Percentiles rank a stretch among this genome's conserved stretches.
Evolutionary conservation across 225 moss, liverwort and hornwort species (phyloP).

Genomic region (Physcomitrellopsis africana): DNA sequence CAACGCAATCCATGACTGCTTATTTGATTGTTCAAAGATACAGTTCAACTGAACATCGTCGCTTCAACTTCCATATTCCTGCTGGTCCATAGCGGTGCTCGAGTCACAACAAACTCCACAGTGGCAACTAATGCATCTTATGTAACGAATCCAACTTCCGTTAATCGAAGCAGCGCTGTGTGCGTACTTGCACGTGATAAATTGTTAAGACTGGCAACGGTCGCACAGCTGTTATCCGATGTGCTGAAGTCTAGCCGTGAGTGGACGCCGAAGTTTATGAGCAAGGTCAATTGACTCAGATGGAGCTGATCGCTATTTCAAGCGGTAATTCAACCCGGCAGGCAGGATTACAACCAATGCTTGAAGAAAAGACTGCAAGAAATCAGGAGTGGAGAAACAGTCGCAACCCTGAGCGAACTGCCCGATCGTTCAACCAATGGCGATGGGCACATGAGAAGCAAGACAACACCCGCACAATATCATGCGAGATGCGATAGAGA

Average conservation of each 20-base stretch:
- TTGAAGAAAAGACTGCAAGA: not conserved
- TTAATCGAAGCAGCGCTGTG: slow-evolving; percentile 3
- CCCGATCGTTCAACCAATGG: slow-evolving; percentile 16
- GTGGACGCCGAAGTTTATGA: slow-evolving; percentile 2
- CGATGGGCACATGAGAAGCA: slow-evolving; percentile 6
- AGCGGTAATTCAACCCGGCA: slow-evolving; percentile 14
- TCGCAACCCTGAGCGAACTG: not conserved
- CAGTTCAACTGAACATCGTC: slow-evolving; percentile 18
- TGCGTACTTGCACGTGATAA: slow-evolving; percentile 21
- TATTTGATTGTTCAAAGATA: slow-evolving; percentile 29
- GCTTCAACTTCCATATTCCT: slow-evolving; percentile 22
- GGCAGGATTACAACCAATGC: slow-evolving; percentile 24
- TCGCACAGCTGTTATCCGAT: not conserved
- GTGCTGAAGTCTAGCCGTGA: slow-evolving; percentile 1
- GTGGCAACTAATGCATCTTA: slow-evolving; percentile 21
- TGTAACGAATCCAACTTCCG: slow-evolving; percentile 1
- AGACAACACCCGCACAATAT: slow-evolving; percentile 27
- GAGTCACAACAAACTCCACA: slow-evolving; percentile 25
- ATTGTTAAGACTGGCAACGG: not conserved
- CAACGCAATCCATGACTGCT: slow-evolving; percentile 42
- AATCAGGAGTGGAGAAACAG: not conserved
- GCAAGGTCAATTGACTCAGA: slow-evolving; percentile 7
- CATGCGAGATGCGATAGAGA: slow-evolving; percentile 15
- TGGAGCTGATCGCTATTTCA: not conserved
- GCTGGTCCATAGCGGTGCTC: slow-evolving; percentile 25